Percentiles rank a stretch among this genome's conserved stretches.
Conservation (phyloP, 2,329 filamentous ascomycete species). For the Alternaria alternata region DNA sequence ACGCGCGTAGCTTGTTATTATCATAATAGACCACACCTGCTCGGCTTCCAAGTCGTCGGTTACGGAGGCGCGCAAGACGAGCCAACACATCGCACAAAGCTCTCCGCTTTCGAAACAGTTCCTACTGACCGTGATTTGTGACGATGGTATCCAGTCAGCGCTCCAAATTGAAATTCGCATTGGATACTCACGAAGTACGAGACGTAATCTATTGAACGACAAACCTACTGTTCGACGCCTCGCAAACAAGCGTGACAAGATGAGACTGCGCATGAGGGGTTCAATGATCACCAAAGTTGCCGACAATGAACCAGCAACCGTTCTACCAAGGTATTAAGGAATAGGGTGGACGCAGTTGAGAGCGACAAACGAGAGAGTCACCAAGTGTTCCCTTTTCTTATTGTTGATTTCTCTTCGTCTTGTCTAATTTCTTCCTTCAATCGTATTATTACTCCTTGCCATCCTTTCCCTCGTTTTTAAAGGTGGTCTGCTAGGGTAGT, state of each 20-base stretch:
- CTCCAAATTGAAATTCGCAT: neutral
- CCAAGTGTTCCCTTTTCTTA: rapidly evolving
- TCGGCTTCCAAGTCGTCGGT: neutral
- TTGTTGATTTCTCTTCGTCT: neutral
- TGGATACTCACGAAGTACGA: neutral
- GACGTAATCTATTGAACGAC: neutral
- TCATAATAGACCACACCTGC: neutral
- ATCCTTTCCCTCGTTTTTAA: too few relatives aligned
- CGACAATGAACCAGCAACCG: neutral
- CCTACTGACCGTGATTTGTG: neutral
- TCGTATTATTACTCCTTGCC: too few relatives aligned
- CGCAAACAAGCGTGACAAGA: neutral
- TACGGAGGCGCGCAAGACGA: neutral
- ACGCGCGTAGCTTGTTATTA: neutral
- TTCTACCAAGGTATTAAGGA: neutral
- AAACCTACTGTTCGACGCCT: neutral
- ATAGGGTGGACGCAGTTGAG: neutral
- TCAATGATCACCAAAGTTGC: neutral
- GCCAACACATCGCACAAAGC: neutral
- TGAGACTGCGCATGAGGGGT: neutral
- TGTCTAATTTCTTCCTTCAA: rapidly evolving
- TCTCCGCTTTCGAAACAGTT: neutral
- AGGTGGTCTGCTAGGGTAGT: neutral
- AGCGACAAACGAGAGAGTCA: neutral
- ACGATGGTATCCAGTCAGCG: neutral